Base-by-base conservation (phyloP, 1,284 basidiomycete species). In the Ceratobasidium sp. region DNA sequence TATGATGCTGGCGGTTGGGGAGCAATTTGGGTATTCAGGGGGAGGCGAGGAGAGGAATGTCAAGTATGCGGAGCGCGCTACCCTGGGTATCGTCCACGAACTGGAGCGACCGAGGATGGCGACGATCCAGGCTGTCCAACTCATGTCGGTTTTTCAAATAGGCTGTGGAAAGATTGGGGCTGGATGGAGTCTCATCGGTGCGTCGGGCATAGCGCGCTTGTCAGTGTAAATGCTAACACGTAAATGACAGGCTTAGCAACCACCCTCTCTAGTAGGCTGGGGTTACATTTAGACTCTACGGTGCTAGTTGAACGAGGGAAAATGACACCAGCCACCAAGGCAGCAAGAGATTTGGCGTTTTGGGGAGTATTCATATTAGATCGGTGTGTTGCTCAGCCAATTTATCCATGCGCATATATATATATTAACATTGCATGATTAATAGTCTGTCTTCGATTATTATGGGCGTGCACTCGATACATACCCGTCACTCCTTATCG, bases 101-200 rank as follows among this genome's bases (percentile, higher is more conserved):
- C 36, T 69, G 24, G 53, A 17, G 29, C 53, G 66, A 47, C 66
- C 53, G 22, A 57, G 50, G 51, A 69, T 69, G 53, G 66, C 66
- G 19, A 69, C 66, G 19, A 56, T 69, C 53, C 66, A 69, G 27
- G 66, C 66, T 47, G 44, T 69, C 22, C 66, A 57, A 27, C 66
- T 69, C 22, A 56, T 69, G 66, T 15, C 53, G 19, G 29, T 57
- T n/a, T 69, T 69, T 27, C 36, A 57, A 22, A 69, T 69, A 54
- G 66, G 66, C 22, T 36, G 41, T 19, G 66, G 66, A 7, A 56
- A 44, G 29, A 17, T 47, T 17, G 56, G 53, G 2, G 53, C 57
- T 31, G 66, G 29, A 8, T 69, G 66, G 66, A 69, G 66, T 47
- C 54, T 69, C 19, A 69, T 27, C 44, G 66, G 66, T 69, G n/a